phyloP scores from a whole-genome alignment of 441 rosid genomes.

The Biscutella laevigata region DNA sequence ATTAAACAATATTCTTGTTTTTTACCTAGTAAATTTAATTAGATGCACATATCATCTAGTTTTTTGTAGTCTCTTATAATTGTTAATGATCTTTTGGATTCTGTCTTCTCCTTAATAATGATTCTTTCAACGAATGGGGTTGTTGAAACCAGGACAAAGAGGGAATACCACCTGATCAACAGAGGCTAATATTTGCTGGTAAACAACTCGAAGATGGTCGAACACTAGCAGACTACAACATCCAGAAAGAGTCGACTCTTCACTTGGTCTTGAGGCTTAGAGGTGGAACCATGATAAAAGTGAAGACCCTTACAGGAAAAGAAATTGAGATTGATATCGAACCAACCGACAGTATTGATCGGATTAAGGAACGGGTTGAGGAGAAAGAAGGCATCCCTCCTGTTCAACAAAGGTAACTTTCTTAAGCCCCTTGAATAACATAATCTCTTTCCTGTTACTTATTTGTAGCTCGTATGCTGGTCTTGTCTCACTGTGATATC shows the following conservation, averaged over 20 bases:
- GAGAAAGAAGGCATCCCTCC: conserved; percentile 99
- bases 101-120: neutral
- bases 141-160: conserved; percentile 64
- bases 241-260: conserved; percentile 88
- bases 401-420: conserved; percentile 94
- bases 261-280: conserved; percentile 89
- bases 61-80: neutral
- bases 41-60: neutral
- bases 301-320: conserved; percentile 91
- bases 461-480: no score
- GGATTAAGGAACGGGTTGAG: conserved; percentile 94
- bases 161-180: conserved; percentile 93
- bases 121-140: neutral
- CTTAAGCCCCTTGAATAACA: neutral
- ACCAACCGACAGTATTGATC: conserved; percentile 85
- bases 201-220: conserved; percentile 91
- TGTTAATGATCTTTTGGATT: neutral
- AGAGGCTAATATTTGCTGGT: conserved; percentile 82
- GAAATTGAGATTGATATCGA: conserved; percentile 93
- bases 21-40: neutral
- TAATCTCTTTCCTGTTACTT: no score
- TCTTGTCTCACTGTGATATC: no score
- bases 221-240: conserved; percentile 79
- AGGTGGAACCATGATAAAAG: conserved; percentile 96
- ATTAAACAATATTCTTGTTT: neutral